These are phyloP conservation scores for Apiospora aurea DNA, from an alignment of 2,329 filamentous ascomycete genomes.

Conservation along the genomic window DNA sequence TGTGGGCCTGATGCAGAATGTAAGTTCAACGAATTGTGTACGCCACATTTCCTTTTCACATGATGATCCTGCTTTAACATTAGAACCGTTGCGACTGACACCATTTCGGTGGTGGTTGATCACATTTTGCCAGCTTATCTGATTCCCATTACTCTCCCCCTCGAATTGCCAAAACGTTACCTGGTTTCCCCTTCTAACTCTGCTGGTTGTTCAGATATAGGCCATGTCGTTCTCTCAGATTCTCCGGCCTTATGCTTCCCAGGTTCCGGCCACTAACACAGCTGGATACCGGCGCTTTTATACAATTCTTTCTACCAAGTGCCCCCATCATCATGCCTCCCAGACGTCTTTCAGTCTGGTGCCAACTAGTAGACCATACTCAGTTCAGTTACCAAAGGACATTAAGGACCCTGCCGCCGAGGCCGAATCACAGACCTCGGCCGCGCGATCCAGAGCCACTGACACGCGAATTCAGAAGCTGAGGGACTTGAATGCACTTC, in stretches of 20 bases:
- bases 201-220: not conserved
- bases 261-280: constrained; percentile 45
- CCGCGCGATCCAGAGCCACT: constrained; percentile 26
- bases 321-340: constrained; percentile 39
- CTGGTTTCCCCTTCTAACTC: not conserved
- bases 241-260: constrained; percentile 62
- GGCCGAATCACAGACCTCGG: constrained; percentile 5
- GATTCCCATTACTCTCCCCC: constrained; percentile 36
- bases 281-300: constrained; percentile 59
- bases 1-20: not conserved
- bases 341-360: constrained; percentile 28
- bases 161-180: not conserved
- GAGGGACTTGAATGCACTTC: constrained; percentile 53
- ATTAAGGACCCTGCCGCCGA: not conserved
- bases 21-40: constrained; percentile 4
- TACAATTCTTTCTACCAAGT: constrained; percentile 41
- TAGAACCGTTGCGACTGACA: constrained; percentile 68
- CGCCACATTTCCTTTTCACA: not conserved
- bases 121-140: constrained; percentile 59
- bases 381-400: not conserved
- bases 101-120: constrained; percentile 56
- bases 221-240: constrained; percentile 52
- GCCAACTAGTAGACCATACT: constrained; percentile 30
- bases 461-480: constrained; percentile 59
- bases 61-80: constrained; percentile 60